These are phyloP conservation scores for Boletus insuetus DNA, from an alignment of 768 basidiomycete species.

Conservation along the genomic window DNA sequence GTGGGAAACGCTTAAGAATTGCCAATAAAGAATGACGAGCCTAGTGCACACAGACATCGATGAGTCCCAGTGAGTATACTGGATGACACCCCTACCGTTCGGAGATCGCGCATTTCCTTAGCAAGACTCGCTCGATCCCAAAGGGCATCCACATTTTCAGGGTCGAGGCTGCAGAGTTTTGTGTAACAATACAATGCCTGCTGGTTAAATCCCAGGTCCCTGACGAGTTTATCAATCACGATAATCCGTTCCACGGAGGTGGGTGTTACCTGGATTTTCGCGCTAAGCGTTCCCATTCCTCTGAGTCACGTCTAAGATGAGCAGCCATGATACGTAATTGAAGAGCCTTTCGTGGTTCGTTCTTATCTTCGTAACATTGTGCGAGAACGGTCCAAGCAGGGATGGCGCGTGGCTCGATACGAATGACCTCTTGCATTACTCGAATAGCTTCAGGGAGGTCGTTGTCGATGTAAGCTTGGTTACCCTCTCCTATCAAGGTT, in stretches of 20 bases:
- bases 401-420: conserved; percentile 84
- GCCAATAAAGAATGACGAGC: conserved; percentile 29
- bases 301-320: conserved; percentile 78
- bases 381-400: conserved; percentile 74
- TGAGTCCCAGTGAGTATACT: not conserved
- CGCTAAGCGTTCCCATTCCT: conserved; percentile 86
- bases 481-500: conserved; percentile 69
- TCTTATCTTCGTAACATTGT: conserved; percentile 16
- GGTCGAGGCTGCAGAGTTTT: conserved; percentile 76
- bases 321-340: conserved; percentile 38
- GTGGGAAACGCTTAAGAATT: conserved; percentile 38
- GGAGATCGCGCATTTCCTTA: conserved; percentile 67
- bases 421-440: conserved; percentile 88
- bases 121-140: conserved; percentile 89
- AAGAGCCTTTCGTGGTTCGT: conserved; percentile 16
- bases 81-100: conserved; percentile 47
- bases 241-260: conserved; percentile 46
- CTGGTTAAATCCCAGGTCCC: conserved; percentile 70
- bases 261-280: conserved; percentile 60
- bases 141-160: conserved; percentile 76
- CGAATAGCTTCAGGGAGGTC: conserved; percentile 67
- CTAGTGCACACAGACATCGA: conserved; percentile 1
- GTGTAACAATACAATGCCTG: conserved; percentile 92
- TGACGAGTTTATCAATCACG: conserved; percentile 43
- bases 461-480: conserved; percentile 78